Base-by-base conservation (phyloP, 192 early-diverging fungal genomes). In the Kappamyces sp. region DNA sequence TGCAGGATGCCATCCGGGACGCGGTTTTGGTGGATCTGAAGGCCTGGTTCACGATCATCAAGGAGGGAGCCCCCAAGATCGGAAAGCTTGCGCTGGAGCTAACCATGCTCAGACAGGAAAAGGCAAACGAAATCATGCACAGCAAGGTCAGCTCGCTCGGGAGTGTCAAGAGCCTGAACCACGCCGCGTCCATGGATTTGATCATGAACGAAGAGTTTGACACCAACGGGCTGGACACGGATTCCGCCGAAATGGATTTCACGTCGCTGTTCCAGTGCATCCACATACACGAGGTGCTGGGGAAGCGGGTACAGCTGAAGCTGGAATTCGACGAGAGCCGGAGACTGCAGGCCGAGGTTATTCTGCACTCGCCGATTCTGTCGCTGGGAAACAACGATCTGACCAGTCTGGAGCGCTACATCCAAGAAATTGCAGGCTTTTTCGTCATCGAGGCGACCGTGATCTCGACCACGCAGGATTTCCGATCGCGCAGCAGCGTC, bases 241-340 rank as follows among this genome's bases (percentile, higher is more conserved):
- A 84, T 31, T 78, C 85, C 9, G 71, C 88, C 31, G 71, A 91
- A 13, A 81, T 99, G 51, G 93, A 97, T 64, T 91, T 99, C 74
- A 86, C 86, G 60, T 92, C 94, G 15, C 77, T 99, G 50, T 97
- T 92, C 73, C 91, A 93, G 70, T 95, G 94, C 66, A 74, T 98
- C 53, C 92, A 98, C 57, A 93, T 99, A 43, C 86, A 99, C 68
- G 91, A 92, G 55, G 90, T 91, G 31, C 83, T 99, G 7, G 93
- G 93, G 1, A 86, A 89, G 40, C 82, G 90, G 23, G 73, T 77
- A 35, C 87, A 95, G 68, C 90, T 99, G 61, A 89, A 88, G 63
- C 66, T 79, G 23, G 80, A 82, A 47, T 99, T 92, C 69, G 88
- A 91, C 55, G 92, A 95, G 55, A 90, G 96, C 68, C 83, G 97